These are phyloP conservation scores for Geotrichum bryndzae DNA, from an alignment of 1,139 yeast species.

Conservation along the genomic window DNA sequence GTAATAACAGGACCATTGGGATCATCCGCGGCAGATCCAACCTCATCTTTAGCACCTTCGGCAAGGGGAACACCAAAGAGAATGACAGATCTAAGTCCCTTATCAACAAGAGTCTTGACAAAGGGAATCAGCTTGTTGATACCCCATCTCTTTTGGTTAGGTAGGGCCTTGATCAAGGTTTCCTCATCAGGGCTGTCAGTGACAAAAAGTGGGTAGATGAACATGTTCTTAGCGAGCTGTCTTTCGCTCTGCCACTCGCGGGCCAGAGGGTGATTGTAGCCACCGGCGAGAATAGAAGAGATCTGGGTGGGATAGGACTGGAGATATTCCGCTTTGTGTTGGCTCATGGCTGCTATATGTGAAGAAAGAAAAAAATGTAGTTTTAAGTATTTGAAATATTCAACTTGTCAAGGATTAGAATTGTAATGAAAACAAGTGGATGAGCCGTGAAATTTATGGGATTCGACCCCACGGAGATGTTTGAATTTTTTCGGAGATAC, in stretches of 20 bases:
- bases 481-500: background rate
- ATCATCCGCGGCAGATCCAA: constrained; percentile 91
- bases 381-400: background rate
- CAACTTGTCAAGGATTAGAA: background rate
- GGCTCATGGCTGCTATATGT: background rate
- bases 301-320: constrained; percentile 47
- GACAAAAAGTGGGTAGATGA: constrained; percentile 86
- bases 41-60: constrained; percentile 66
- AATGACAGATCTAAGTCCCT: constrained; percentile 82
- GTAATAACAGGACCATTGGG: constrained; percentile 92
- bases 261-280: constrained; percentile 83
- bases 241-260: constrained; percentile 89
- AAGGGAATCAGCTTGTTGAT: constrained; percentile 70
- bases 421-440: background rate
- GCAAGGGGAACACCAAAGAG: constrained; percentile 86
- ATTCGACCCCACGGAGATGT: background rate
- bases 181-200: constrained; percentile 81
- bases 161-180: constrained; percentile 64
- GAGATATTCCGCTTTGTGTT: constrained; percentile 24
- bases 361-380: too few relatives aligned
- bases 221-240: constrained; percentile 75
- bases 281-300: constrained; percentile 84
- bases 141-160: constrained; percentile 85
- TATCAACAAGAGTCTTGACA: constrained; percentile 60
- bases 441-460: background rate